Evolutionary conservation across 352 stramenopile species (phyloP), one percentile per base, ranked within the genome.

Genomic region (Pythium folliculosum): DNA sequence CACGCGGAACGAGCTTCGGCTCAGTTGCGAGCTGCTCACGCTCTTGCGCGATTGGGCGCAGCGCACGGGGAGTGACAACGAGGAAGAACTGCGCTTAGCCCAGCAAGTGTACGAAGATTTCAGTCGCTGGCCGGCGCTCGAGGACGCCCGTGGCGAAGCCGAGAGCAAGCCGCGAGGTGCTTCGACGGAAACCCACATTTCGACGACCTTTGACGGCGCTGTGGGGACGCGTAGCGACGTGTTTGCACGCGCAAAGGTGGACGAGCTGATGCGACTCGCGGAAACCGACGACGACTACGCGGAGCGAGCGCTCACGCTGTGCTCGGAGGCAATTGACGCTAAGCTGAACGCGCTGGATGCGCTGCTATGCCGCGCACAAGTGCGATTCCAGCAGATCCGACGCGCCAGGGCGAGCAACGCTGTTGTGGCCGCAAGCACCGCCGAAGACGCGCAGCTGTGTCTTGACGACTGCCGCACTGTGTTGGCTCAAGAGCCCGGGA

Each of bases 101-200:
- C 23, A 63, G 49, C 64, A 75, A 21, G 70, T 83, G 0, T 81
- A 72, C 40, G 62, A 77, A 19, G 76, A 83, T 45, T 83, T 83
- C 49, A 79, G 66, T 48, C 73, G 76, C 23, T 83, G 76, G 73
- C 68, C 76, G 21, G 67, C 76, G 35, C 48, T 76, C 17, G 76
- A 81, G 23, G 65, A 68, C n/a, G 54, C 35, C 2, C 43, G 50
- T 7, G 48, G 37, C 1, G 9, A 27, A 30, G 17, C 21, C 1
- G 5, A 35, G 7, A 25, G 12, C 3, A 43, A 32, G 12, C 17
- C 58, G 23, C 13, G n/a, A 8, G 37, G 12, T 32, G 45, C 14
- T 17, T 5, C 40, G 14, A n/a, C 40, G 17, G 17, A n/a, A 2
- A 25, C n/a, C 10, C 32, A 65, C 48, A 57, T 65, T 14, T 32